phyloP scores from a whole-genome alignment of 306 rosid species.

The Sicyos edulis region DNA sequence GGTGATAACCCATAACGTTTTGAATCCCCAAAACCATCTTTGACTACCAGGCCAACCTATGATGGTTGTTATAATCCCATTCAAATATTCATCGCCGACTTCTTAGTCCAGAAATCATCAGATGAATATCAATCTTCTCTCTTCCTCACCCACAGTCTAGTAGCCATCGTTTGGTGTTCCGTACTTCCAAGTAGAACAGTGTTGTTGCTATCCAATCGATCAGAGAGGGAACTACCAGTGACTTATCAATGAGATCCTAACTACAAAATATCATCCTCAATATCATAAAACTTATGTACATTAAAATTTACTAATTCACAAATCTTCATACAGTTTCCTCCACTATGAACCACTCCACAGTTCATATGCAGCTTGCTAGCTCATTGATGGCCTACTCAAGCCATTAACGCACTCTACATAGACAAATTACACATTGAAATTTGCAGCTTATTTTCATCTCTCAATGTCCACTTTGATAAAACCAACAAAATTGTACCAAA shows the following conservation, averaged over 20 bases:
- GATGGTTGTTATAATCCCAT: no score
- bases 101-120: background rate
- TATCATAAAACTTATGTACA: background rate
- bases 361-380: background rate
- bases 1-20: no score
- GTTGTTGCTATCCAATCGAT: conserved; percentile 8
- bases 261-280: background rate
- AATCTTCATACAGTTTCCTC: background rate
- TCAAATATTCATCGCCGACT: background rate
- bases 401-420: background rate
- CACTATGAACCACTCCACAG: background rate
- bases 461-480: background rate
- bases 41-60: no score
- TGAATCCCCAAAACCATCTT: no score
- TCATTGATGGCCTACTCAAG: background rate
- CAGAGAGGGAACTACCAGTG: background rate
- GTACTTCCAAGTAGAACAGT: conserved; percentile 1
- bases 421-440: background rate
- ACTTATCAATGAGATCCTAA: background rate
- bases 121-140: conserved; percentile 1
- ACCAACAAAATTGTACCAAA: background rate
- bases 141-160: background rate
- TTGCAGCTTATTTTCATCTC: background rate
- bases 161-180: background rate
- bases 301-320: background rate